Percentiles rank a stretch among this genome's conserved stretches.
Conservation (phyloP, 2,329 filamentous ascomycete species). For the Neonectria ditissima region DNA sequence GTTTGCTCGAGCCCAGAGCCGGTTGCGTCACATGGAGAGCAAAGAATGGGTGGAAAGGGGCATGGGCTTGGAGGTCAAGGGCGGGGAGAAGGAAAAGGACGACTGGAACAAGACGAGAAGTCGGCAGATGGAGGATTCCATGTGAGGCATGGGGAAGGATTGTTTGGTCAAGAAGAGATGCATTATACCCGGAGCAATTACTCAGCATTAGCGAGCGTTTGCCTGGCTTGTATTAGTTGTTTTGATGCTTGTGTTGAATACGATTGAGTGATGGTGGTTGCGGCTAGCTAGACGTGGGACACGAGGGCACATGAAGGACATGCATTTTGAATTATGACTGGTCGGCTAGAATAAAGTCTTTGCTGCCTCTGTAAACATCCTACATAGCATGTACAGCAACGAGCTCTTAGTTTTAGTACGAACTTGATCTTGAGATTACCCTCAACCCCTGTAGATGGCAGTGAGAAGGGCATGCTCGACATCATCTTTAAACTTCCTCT, state of each 20-base stretch:
- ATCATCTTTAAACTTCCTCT: no score
- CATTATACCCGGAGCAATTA: conserved; percentile 47
- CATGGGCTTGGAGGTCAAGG: conserved; percentile 72
- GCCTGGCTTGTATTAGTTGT: conserved; percentile 41
- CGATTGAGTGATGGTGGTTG: conserved; percentile 12
- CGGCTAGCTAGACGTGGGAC: conserved; percentile 24
- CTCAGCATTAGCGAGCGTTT: conserved; percentile 45
- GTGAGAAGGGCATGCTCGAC: no score
- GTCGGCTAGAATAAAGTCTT: not conserved
- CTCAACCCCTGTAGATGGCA: no score
- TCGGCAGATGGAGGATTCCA: conserved; percentile 75
- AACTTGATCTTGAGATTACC: no score
- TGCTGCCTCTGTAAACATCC: no score
- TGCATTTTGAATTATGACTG: not conserved
- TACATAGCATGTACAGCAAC: no score
- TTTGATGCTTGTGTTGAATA: conserved; percentile 29
- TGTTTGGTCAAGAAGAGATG: conserved; percentile 29
- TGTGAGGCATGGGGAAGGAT: conserved; percentile 54
- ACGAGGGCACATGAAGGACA: conserved; percentile 6
- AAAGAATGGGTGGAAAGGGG: conserved; percentile 93
- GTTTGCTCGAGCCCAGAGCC: conserved; percentile 87
- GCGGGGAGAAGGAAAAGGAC: conserved; percentile 74
- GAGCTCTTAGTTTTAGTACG: no score
- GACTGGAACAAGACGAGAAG: conserved; percentile 74
- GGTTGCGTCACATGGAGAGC: conserved; percentile 92